Base-by-base conservation (phyloP, 441 rosid species). In the Geranium incanum region DNA sequence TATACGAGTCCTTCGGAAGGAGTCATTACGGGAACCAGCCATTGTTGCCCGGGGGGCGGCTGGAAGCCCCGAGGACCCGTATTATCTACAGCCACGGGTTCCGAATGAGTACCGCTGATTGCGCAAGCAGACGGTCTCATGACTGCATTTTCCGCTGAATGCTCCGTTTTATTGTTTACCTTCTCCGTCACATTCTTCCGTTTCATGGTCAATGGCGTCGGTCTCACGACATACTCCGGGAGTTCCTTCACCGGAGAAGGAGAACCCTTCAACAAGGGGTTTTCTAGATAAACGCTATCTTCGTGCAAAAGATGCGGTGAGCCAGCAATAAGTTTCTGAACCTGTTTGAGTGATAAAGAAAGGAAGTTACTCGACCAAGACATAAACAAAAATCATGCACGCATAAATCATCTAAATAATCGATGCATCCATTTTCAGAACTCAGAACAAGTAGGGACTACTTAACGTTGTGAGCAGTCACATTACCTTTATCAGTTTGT, bases 1-100 rank as follows among this genome's bases (percentile, higher is more conserved):
- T 87, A 91, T 68, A 91, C 71, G 36, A 93, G 88, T 70, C 98
- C 98, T 84, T 93, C 96, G 0, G 88, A 86, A 36, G 93, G 95
- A 50, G 95, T 85, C 92, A 91, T 89, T 16, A 93, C 85, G 52
- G 98, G 98, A 78, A 93, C 75, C 74, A 93, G 67, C 96, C 97
- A 91, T 39, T 87, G 98, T 39, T 88, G 84, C 64, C 88, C 89
- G 0, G 80, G 77, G 9, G 84, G 74, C 23, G 83, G 88, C 69
- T 82, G 87, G 81, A 70, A 88, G 79, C 75, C 81, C 85, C 84
- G 81, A 64, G 81, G 80, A 68, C 71, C 59, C 39, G 75, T 66
- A 43, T 43, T 7, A 8, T 43, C 50, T 43, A 7, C 9, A 43
- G 50, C 50, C 77, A 68, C 48, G 1, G 81, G 78, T 70, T 76